Evolutionary conservation across 805 yeast species (phyloP).

Genomic region (Metschnikowia lachancei): DNA sequence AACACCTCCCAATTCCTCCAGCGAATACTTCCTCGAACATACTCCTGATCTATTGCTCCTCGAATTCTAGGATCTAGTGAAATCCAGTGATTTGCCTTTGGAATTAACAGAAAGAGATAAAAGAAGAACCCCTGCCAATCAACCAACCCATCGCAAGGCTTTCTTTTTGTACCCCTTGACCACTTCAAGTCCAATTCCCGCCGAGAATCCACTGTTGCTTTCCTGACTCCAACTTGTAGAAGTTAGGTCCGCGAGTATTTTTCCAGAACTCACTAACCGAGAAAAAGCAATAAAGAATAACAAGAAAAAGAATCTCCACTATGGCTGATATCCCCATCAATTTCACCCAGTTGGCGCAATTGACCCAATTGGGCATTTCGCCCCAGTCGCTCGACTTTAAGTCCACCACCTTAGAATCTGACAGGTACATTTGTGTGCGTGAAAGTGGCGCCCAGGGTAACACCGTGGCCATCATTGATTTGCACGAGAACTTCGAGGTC

Average conservation of each 20-base stretch:
- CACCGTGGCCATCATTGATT: conserved; percentile 91
- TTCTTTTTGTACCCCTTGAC: too few relatives aligned
- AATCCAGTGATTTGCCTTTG: too few relatives aligned
- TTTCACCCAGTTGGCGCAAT: conserved; percentile 90
- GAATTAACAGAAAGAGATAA: background rate
- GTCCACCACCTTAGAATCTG: conserved; percentile 92
- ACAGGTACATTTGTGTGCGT: conserved; percentile 80
- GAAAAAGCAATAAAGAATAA: too few relatives aligned
- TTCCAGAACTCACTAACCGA: too few relatives aligned
- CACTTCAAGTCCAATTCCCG: too few relatives aligned
- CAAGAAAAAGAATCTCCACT: too few relatives aligned
- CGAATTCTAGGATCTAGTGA: too few relatives aligned
- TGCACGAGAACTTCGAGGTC: conserved; percentile 72
- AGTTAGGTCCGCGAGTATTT: too few relatives aligned
- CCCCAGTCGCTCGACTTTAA: conserved; percentile 84
- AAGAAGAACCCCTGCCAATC: conserved; percentile 10
- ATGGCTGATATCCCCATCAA: conserved; percentile 84
- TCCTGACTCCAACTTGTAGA: too few relatives aligned
- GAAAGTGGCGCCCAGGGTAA: conserved; percentile 63
- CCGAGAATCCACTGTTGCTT: too few relatives aligned
- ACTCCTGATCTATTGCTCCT: background rate
- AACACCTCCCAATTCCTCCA: conserved; percentile 3
- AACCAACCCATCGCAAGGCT: conserved; percentile 8
- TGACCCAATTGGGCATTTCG: conserved; percentile 81
- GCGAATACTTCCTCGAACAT: background rate